These are phyloP conservation scores for Suillus brevipes DNA, from an alignment of 768 basidiomycete genomes.

Conservation along the genomic window DNA sequence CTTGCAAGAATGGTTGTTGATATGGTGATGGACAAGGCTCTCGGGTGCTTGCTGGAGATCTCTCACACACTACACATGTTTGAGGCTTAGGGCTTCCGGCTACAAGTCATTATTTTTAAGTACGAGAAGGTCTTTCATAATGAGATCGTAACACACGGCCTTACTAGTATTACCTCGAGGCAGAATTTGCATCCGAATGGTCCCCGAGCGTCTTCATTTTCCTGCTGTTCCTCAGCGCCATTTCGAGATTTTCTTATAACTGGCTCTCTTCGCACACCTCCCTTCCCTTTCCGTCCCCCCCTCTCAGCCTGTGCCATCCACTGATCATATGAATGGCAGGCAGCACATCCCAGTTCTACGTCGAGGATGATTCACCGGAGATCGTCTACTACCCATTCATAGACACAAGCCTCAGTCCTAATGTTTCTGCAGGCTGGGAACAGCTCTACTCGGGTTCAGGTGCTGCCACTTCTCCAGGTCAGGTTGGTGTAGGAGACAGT, in stretches of 20 bases:
- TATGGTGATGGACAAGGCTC: neutral
- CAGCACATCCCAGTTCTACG: slow-evolving; percentile 36
- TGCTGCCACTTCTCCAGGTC: slow-evolving; percentile 42
- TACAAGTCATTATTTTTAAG: neutral
- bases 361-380: slow-evolving; percentile 69
- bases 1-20: neutral
- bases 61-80: neutral
- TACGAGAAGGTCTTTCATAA: neutral
- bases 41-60: too few relatives aligned
- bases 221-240: slow-evolving; percentile 8
- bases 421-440: slow-evolving; percentile 65
- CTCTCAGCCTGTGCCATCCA: slow-evolving; percentile 34
- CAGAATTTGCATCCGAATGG: slow-evolving; percentile 18
- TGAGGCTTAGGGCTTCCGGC: neutral
- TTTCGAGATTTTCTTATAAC: slow-evolving; percentile 6
- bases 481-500: slow-evolving; percentile 55
- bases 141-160: neutral
- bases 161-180: slow-evolving; percentile 27
- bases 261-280: slow-evolving; percentile 10
- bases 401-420: slow-evolving; percentile 52
- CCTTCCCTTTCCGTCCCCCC: slow-evolving; percentile 9
- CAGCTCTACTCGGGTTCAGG: slow-evolving; percentile 57
- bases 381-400: slow-evolving; percentile 60
- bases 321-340: slow-evolving; percentile 32
- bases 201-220: slow-evolving; percentile 19